phyloP scores from a whole-genome alignment of 176 grass and related monocot genomes.

The Guadua angustifolia region DNA sequence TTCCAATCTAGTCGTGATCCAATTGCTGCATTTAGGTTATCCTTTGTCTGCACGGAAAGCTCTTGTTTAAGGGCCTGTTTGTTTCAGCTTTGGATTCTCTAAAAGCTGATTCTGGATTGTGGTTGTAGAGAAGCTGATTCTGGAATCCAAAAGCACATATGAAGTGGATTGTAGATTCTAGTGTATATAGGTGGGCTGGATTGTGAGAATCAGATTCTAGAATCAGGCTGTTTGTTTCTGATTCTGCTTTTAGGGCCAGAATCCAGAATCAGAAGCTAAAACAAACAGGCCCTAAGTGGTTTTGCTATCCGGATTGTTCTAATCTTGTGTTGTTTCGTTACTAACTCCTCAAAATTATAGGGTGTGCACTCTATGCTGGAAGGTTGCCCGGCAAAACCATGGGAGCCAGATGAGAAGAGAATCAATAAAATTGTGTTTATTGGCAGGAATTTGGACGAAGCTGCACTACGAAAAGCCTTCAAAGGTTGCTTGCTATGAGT shows the following conservation, averaged over 20 bases:
- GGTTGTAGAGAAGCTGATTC: no score
- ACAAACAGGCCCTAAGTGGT: no score
- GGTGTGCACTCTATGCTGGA: conserved; percentile 78
- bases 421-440: conserved; percentile 73
- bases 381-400: conserved; percentile 67
- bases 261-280: no score
- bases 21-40: background rate
- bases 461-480: conserved; percentile 64
- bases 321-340: background rate
- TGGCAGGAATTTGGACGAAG: conserved; percentile 63
- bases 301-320: background rate
- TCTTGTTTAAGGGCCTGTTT: no score
- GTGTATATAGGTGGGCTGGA: no score
- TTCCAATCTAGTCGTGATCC: background rate
- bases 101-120: no score
- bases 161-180: no score
- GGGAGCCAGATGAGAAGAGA: conserved; percentile 64
- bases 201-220: no score
- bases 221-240: no score
- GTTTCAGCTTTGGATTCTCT: no score
- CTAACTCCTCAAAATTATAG: background rate
- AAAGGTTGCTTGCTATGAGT: conserved; percentile 59
- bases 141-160: no score
- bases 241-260: no score
- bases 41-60: background rate